A percentile compares a stretch with the other conserved stretches of the same genome.
phyloP scores from a whole-genome alignment of 352 stramenopile genomes.

The Phytophthora cactorum region DNA sequence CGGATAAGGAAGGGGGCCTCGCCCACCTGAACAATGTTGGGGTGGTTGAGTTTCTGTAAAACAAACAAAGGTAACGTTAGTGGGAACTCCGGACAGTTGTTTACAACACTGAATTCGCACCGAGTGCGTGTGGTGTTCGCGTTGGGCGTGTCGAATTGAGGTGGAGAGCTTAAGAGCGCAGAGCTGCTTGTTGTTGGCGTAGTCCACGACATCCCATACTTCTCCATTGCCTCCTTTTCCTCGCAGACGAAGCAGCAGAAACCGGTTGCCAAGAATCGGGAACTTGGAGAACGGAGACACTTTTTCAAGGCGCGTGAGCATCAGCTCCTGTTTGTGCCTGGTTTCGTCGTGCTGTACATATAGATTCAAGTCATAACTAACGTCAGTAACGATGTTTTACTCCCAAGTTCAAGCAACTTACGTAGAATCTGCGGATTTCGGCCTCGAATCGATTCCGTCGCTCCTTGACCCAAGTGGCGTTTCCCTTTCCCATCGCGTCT shows the following conservation, averaged over 20 bases:
- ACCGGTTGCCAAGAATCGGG: slow-evolving; percentile 73
- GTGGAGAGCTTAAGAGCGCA: slow-evolving; percentile 81
- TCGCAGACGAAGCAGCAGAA: slow-evolving; percentile 65
- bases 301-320: slow-evolving; percentile 77
- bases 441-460: slow-evolving; percentile 54
- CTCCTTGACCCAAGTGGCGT: slow-evolving; percentile 57
- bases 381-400: slow-evolving; percentile 17
- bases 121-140: slow-evolving; percentile 76
- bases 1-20: slow-evolving; percentile 64
- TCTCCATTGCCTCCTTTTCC: slow-evolving; percentile 83
- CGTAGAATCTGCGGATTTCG: slow-evolving; percentile 64
- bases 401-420: slow-evolving; percentile 35
- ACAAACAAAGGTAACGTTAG: slow-evolving; percentile 13
- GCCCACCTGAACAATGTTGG: slow-evolving; percentile 72
- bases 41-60: slow-evolving; percentile 68
- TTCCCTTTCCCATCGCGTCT: slow-evolving; percentile 52
- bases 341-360: slow-evolving; percentile 62
- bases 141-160: slow-evolving; percentile 70
- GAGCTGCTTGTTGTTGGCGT: slow-evolving; percentile 58
- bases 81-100: not conserved
- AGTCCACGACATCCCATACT: slow-evolving; percentile 86
- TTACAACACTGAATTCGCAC: slow-evolving; percentile 37
- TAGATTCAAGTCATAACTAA: slow-evolving; percentile 16
- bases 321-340: slow-evolving; percentile 78
- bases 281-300: slow-evolving; percentile 79